Base-by-base conservation (phyloP, 805 yeast genomes). In the Torulaspora franciscae region DNA sequence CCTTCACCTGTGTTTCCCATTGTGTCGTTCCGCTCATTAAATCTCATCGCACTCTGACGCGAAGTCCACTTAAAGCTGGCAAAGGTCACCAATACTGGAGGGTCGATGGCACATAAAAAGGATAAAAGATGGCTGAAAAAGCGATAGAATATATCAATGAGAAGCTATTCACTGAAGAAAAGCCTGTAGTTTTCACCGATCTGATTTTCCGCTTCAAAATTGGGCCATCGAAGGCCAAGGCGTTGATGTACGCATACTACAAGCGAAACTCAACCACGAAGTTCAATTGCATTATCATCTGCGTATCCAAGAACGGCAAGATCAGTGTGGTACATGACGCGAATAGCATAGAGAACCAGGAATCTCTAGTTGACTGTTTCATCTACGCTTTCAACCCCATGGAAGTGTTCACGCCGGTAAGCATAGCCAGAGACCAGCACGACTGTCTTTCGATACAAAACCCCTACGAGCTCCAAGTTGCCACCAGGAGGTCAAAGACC, bases 371-470 rank as follows among this genome's bases (percentile, higher is more conserved):
- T 1, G 68, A 64, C 46, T 59, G 60, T 37, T 64, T 64, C 32
- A 64, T 64, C 17, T 64, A 62, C 51, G 68, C 62, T 4, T 61
- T 64, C 45, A 61, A 57, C 39, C 65, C 68, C 2, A 58, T 52
- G 54, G 58, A 61, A 6, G 49, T 49, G 27, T 58, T 58, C 38
- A 49, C 50, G 9, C 60, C 65, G 13, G 43, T 53, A 2, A 60
- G 55, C 43, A 19, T 14, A 19, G 43, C 51, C 7, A 25, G 43
- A 8, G 54, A 55, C 25, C 53, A 55, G 28, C 40, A 47, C 15
- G 55, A 47, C 17, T 37, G 46, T 22, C 41, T 53, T 29, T 30
- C 52, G 7, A 53, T 59, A 7, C 48, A 47, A 27, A 59, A 57
- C 45, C 57, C 62, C 8, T 41, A 48, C 35, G 39, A 48, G 17